Base-by-base conservation (phyloP, 1,284 basidiomycete genomes). In the Pulveroboletus sp. region DNA sequence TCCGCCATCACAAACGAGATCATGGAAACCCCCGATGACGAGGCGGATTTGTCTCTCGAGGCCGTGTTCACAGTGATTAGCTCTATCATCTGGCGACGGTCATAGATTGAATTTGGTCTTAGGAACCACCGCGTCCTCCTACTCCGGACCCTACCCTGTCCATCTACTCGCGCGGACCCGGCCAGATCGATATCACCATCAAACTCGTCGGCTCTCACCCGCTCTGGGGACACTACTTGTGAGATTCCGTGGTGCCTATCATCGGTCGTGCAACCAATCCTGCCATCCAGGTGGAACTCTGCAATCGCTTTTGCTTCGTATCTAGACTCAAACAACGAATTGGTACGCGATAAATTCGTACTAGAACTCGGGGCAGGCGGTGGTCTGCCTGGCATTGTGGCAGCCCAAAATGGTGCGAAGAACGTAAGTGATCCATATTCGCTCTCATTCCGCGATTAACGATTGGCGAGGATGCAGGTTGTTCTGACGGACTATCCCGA, bases 401-500 rank as follows among this genome's bases (percentile, higher is more conserved):
- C 86, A 0, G 84, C 81, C 0, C 80, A 87, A 38, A 87, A 87
- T 52, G 89, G 87, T 0, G 92, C 92, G 0, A 67, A 70, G 35
- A 80, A 78, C 64, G 87, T 85, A 24, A 17, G 75, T 68, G 25
- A 33, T 42, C 29, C 62, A 67, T 39, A 65, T 18, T n/a, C 25
- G 1, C 36, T 11, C 20, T 22, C 12, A 20, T 39, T 31, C 22
- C 3, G 26, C 11, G 12, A 7, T 29, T 53, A 14, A 15, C 12
- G 25, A 43, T 25, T 38, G 3, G 54, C 20, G 7, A 14, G 12
- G 20, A 9, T 28, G 24, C 56, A 91, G 86, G 87, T 89, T 5
- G 82, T 96, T 1, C 75, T 95, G 26, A 97, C 96, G 0, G 96
- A 99, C 73, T 98, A 98, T 72, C 95, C 96, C 0, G 96, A 98